A percentile compares a stretch with the other conserved stretches of the same genome.
These are phyloP conservation scores for Thraustotheca clavata DNA, from an alignment of 352 stramenopile species.

Conservation along the genomic window DNA sequence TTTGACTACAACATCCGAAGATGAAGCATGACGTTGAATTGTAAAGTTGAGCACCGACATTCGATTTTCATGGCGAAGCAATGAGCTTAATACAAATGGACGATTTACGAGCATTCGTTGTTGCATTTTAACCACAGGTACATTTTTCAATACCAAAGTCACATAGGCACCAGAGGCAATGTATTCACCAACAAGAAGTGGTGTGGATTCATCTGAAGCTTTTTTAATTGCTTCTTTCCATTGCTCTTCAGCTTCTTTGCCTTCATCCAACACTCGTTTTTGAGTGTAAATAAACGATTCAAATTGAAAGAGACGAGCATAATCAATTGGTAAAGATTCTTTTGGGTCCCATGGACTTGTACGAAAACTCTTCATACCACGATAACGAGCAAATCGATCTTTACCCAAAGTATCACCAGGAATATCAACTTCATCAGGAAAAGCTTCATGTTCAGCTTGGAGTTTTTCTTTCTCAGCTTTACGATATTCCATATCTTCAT, in stretches of 20 bases:
- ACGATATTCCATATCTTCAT: constrained; percentile 70
- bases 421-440: constrained; percentile 93
- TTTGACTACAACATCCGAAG: constrained; percentile 88
- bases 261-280: constrained; percentile 82
- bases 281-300: constrained; percentile 92
- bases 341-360: constrained; percentile 97
- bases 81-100: constrained; percentile 63
- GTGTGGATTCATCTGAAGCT: constrained; percentile 37
- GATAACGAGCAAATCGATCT: constrained; percentile 86
- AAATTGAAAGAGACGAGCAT: constrained; percentile 96
- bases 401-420: constrained; percentile 48
- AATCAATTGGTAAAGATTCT: constrained; percentile 96
- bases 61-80: constrained; percentile 96
- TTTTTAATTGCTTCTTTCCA: constrained; percentile 59
- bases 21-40: constrained; percentile 66
- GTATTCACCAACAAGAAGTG: constrained; percentile 62
- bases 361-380: constrained; percentile 94
- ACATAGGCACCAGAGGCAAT: constrained; percentile 92
- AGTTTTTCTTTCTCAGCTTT: constrained; percentile 89
- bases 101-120: constrained; percentile 41
- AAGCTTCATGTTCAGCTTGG: constrained; percentile 81
- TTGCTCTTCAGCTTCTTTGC: constrained; percentile 59
- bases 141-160: constrained; percentile 72
- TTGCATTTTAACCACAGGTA: constrained; percentile 47
- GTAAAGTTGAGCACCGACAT: constrained; percentile 97